phyloP scores from a whole-genome alignment of 192 early-diverging fungal genomes.

The Phycomyces blakesleeanus region DNA sequence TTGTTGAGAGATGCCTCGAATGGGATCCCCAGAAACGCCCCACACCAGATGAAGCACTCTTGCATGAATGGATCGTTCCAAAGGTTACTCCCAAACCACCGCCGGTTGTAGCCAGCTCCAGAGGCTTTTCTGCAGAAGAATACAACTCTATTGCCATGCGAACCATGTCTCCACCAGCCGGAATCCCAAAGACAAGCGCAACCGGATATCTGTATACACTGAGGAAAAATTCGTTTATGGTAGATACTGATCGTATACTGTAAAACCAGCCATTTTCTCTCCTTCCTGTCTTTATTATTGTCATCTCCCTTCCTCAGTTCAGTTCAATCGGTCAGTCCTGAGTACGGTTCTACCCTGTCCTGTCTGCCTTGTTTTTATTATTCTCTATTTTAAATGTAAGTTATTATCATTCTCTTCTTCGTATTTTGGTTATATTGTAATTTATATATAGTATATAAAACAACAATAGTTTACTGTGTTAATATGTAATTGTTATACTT shows the following conservation, averaged over 20 bases:
- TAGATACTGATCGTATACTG: background rate
- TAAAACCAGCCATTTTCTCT: too few relatives aligned
- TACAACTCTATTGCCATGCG: background rate
- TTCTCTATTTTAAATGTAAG: too few relatives aligned
- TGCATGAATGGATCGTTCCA: slow-evolving; percentile 75
- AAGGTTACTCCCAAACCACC: background rate
- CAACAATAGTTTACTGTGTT: too few relatives aligned
- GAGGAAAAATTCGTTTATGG: background rate
- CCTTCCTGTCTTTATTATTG: too few relatives aligned
- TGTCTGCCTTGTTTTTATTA: background rate
- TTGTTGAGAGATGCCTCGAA: slow-evolving; percentile 74
- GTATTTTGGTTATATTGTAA: too few relatives aligned
- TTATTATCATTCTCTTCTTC: too few relatives aligned
- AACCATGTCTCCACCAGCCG: background rate
- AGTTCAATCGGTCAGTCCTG: too few relatives aligned
- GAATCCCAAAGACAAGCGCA: background rate
- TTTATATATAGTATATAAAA: too few relatives aligned
- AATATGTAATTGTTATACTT: too few relatives aligned
- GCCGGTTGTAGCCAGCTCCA: background rate
- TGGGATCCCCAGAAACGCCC: slow-evolving; percentile 91
- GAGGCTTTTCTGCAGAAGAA: background rate
- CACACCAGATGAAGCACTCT: slow-evolving; percentile 78
- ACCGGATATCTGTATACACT: background rate
- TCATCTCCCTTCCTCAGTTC: too few relatives aligned
- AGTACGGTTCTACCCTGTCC: too few relatives aligned